Conservation (phyloP, 257 asterid species). For the Petunia axillaris region DNA sequence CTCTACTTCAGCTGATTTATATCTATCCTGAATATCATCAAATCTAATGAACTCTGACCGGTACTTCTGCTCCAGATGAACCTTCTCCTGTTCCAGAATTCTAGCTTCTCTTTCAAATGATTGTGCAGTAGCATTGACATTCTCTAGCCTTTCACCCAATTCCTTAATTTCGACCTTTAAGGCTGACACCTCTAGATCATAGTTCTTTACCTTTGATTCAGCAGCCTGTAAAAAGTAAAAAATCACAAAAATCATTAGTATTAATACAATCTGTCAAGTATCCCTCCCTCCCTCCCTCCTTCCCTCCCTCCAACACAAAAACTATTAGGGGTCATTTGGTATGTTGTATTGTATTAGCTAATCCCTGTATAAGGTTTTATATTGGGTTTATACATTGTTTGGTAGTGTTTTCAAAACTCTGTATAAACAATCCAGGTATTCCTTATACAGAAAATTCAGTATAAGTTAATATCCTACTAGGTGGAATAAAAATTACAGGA, state of each 20-base stretch:
- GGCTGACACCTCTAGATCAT: slow-evolving; percentile 60
- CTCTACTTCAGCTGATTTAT: slow-evolving; percentile 79
- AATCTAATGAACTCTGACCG: slow-evolving; percentile 64
- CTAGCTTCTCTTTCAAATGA: slow-evolving; percentile 79
- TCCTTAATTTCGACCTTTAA: slow-evolving; percentile 66
- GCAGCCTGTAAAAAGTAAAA: slow-evolving; percentile 63
- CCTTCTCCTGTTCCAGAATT: slow-evolving; percentile 79
- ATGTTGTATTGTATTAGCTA: too few species aligned
- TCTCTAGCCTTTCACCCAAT: slow-evolving; percentile 65
- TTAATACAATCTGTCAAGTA: background rate
- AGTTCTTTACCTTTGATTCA: slow-evolving; percentile 76
- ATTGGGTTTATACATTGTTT: too few species aligned
- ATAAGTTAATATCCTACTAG: too few species aligned
- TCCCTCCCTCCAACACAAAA: too few species aligned
- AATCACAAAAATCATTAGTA: slow-evolving; percentile 8
- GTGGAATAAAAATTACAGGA: too few species aligned
- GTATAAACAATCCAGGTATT: too few species aligned
- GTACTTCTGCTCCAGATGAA: slow-evolving; percentile 80
- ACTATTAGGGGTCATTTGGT: too few species aligned
- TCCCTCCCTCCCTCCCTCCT: background rate
- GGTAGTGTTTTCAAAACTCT: too few species aligned
- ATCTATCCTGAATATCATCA: slow-evolving; percentile 81
- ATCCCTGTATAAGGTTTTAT: too few species aligned
- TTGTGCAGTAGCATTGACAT: slow-evolving; percentile 55
- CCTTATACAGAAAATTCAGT: too few species aligned